Evolutionary conservation across 164 flowering plant genomes (phyloP).

Genomic region (Nymphaea thermarum): DNA sequence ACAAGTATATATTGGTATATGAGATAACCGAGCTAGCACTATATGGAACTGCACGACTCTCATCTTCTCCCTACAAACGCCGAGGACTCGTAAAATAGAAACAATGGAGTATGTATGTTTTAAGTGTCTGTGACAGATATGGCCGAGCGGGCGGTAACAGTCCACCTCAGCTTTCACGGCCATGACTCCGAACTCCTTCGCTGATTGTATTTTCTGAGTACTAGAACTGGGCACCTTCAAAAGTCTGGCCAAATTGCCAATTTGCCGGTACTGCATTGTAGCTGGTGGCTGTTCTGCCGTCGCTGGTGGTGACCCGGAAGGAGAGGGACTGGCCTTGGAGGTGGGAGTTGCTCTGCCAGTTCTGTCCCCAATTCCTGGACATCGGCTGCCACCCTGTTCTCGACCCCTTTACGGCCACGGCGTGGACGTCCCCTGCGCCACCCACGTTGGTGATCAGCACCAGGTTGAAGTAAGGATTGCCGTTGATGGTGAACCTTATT

Average conservation of each 20-base stretch:
- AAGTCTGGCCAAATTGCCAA: slow-evolving; percentile 45
- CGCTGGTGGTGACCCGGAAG: slow-evolving; percentile 36
- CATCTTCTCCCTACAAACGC: too few relatives aligned
- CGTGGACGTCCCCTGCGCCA: slow-evolving; percentile 35
- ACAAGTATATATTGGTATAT: too few relatives aligned
- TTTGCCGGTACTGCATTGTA: slow-evolving; percentile 21
- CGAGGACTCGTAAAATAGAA: too few relatives aligned
- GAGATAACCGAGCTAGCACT: too few relatives aligned
- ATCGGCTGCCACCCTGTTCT: slow-evolving; percentile 30
- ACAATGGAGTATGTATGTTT: too few relatives aligned
- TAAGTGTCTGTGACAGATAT: too few relatives aligned
- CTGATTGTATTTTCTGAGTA: background rate
- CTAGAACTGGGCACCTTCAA: slow-evolving; percentile 27
- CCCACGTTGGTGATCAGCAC: slow-evolving; percentile 36
- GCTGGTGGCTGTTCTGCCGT: slow-evolving; percentile 26
- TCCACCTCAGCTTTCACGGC: slow-evolving; percentile 38
- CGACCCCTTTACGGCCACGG: slow-evolving; percentile 29
- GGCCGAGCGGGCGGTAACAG: slow-evolving; percentile 33
- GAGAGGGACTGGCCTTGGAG: slow-evolving; percentile 37
- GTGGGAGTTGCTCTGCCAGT: slow-evolving; percentile 33
- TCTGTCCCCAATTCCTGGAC: slow-evolving; percentile 53
- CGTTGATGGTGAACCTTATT: slow-evolving; percentile 37
- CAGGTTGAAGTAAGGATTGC: slow-evolving; percentile 39
- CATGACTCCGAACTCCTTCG: background rate
- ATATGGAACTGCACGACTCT: too few relatives aligned